Conservation (phyloP, 148 eudicot species). For the Arbutus unedo region DNA sequence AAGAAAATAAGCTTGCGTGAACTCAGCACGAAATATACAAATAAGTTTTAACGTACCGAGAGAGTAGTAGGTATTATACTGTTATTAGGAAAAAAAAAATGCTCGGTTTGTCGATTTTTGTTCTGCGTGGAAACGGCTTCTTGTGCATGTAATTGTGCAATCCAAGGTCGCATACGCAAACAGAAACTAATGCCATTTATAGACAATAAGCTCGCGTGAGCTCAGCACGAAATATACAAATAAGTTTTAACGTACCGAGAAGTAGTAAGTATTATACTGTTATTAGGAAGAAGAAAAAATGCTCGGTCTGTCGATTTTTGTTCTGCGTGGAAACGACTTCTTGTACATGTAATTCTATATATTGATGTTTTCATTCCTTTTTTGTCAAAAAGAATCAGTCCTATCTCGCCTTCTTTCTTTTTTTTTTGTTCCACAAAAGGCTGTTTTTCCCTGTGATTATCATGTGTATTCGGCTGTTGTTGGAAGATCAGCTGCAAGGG, state of each 20-base stretch:
- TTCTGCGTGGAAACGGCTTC: not conserved
- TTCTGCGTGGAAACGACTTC: not conserved
- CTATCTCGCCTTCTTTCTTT: not conserved
- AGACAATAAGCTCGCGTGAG: not conserved
- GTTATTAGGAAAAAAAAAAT: not conserved
- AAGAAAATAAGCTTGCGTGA: not conserved
- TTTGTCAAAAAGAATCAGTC: not conserved
- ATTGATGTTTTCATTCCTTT: not conserved
- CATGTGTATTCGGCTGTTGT: not conserved
- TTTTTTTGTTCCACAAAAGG: not conserved
- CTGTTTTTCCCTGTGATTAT: not conserved
- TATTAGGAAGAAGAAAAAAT: not conserved
- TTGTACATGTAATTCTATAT: not conserved
- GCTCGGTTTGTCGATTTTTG: not conserved
- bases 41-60: not conserved
- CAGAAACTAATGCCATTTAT: not conserved
- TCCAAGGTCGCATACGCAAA: too few relatives aligned
- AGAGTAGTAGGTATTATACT: not conserved
- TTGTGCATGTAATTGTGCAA: not conserved
- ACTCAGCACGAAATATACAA: not conserved
- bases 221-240: not conserved
- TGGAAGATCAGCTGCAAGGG: not conserved
- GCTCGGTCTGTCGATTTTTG: not conserved
- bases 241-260: not conserved
- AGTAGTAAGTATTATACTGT: not conserved